A percentile compares a stretch with the other conserved stretches of the same genome.
These are phyloP conservation scores for Cicer chorassanicum DNA, from an alignment of 306 rosid species.

Conservation along the genomic window DNA sequence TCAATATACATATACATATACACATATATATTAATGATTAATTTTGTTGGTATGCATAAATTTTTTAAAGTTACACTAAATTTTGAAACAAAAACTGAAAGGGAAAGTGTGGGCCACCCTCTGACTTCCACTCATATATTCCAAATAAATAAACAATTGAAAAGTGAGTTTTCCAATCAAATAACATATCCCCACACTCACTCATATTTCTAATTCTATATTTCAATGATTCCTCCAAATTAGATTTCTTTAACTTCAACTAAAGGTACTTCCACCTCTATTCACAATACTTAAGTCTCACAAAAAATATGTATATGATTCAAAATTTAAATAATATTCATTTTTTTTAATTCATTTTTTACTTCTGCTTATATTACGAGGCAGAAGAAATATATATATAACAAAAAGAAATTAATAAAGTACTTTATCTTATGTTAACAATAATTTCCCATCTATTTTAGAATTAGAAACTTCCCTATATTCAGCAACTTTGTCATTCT, in stretches of 20 bases:
- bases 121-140: constrained; percentile 97
- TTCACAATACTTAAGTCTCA: constrained; percentile 39
- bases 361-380: too few species aligned
- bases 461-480: constrained; percentile 47
- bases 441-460: constrained; percentile 47
- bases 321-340: too few species aligned
- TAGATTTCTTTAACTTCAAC: constrained; percentile 43
- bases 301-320: too few species aligned
- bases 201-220: constrained; percentile 53
- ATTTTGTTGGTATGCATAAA: background rate
- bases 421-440: constrained; percentile 54
- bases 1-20: constrained; percentile 11
- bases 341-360: too few species aligned
- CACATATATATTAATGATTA: constrained; percentile 16
- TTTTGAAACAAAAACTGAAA: constrained; percentile 43
- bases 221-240: constrained; percentile 63
- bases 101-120: constrained; percentile 64
- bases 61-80: constrained; percentile 7
- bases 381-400: constrained; percentile 12
- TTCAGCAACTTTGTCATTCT: constrained; percentile 58
- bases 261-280: constrained; percentile 68
- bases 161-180: constrained; percentile 83
- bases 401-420: constrained; percentile 52
- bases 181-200: constrained; percentile 62
- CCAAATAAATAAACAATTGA: constrained; percentile 68